Percentiles rank a stretch among this genome's conserved stretches.
Evolutionary conservation across 2,329 filamentous ascomycete species (phyloP).

Genomic region (Nigrospora osmanthi): DNA sequence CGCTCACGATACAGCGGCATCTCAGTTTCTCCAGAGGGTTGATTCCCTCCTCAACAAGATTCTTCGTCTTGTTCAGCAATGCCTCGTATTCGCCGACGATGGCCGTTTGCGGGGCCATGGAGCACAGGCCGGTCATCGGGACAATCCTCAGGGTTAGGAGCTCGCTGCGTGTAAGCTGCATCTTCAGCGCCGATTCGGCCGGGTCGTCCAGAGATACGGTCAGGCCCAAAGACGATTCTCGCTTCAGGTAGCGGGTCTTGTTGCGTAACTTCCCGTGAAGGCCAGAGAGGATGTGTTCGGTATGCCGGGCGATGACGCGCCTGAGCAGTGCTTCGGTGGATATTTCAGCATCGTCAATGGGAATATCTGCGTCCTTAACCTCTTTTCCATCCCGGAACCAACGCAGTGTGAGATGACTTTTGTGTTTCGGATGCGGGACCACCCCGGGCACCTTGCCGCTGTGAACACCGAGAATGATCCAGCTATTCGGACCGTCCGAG

Average conservation of each 20-base stretch:
- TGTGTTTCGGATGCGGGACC: slow-evolving; percentile 29
- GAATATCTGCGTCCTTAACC: slow-evolving; percentile 58
- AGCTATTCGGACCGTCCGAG: slow-evolving; percentile 63
- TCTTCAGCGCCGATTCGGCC: slow-evolving; percentile 56
- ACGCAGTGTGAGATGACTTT: slow-evolving; percentile 54
- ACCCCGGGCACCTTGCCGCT: slow-evolving; percentile 48
- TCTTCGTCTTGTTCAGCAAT: slow-evolving; percentile 52
- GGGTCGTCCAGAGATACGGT: slow-evolving; percentile 54
- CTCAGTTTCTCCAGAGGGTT: slow-evolving; percentile 53
- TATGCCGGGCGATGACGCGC: slow-evolving; percentile 67
- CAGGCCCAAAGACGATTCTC: slow-evolving; percentile 51
- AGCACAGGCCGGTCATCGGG: slow-evolving; percentile 68
- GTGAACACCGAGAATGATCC: slow-evolving; percentile 80
- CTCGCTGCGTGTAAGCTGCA: slow-evolving; percentile 61
- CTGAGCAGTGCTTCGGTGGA: slow-evolving; percentile 70
- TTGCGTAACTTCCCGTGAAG: slow-evolving; percentile 54
- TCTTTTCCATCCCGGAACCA: slow-evolving; percentile 85
- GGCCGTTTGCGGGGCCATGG: slow-evolving; percentile 57
- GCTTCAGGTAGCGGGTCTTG: slow-evolving; percentile 53
- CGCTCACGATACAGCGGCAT: slow-evolving; percentile 52
- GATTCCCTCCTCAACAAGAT: slow-evolving; percentile 50
- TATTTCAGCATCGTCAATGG: slow-evolving; percentile 58
- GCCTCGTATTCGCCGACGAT: slow-evolving; percentile 51
- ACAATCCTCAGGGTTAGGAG: slow-evolving; percentile 61
- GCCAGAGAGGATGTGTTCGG: slow-evolving; percentile 60